A percentile compares a stretch with the other conserved stretches of the same genome.
phyloP scores from a whole-genome alignment of 345 rosid genomes.

The Ricinus communis region DNA sequence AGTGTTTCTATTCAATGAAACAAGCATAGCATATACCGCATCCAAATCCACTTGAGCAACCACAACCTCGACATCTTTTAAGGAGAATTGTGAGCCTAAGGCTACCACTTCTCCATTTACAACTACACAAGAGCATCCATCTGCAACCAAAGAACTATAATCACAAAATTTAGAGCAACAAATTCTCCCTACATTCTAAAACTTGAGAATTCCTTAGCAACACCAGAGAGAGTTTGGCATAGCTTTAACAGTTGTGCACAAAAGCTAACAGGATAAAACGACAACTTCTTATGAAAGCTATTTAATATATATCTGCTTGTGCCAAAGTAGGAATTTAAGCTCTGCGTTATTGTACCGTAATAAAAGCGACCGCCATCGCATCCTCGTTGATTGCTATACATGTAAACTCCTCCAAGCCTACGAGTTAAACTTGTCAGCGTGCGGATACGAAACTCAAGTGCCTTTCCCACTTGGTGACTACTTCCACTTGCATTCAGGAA shows the following conservation, averaged over 20 bases:
- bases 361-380: conserved; percentile 95
- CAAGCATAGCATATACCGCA: conserved; percentile 58
- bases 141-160: conserved; percentile 32
- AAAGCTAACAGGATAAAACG: too few species aligned
- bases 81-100: conserved; percentile 90
- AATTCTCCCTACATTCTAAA: too few species aligned
- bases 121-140: conserved; percentile 84
- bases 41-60: conserved; percentile 86
- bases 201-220: too few species aligned
- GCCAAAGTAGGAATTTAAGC: too few species aligned
- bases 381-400: conserved; percentile 98
- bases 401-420: conserved; percentile 86
- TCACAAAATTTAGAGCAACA: too few species aligned
- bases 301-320: too few species aligned
- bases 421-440: conserved; percentile 82
- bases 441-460: conserved; percentile 63
- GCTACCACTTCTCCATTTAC: conserved; percentile 84
- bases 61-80: conserved; percentile 89
- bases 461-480: conserved; percentile 82
- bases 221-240: too few species aligned
- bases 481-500: conserved; percentile 99
- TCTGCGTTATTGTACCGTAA: conserved; percentile 70
- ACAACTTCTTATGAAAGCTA: too few species aligned
- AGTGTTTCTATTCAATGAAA: too few species aligned
- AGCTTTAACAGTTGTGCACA: too few species aligned